Conservation (phyloP, 202 grass and related monocot genomes). For the Zizania palustris region DNA sequence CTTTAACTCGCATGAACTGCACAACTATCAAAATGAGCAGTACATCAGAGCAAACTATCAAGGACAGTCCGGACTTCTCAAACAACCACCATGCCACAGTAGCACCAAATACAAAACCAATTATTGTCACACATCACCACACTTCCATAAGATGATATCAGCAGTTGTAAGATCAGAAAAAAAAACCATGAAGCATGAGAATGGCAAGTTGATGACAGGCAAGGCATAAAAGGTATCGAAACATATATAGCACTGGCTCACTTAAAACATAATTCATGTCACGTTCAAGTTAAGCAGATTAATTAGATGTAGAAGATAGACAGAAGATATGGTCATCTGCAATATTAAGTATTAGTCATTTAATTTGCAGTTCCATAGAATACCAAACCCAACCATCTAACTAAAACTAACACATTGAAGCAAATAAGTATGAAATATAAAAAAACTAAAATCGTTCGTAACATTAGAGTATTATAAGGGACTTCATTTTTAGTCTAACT, state of each 20-base stretch:
- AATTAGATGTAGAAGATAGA: slow-evolving; percentile 23
- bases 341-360: background rate
- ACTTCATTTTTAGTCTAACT: background rate
- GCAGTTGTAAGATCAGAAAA: slow-evolving; percentile 67
- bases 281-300: slow-evolving; percentile 12
- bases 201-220: background rate
- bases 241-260: background rate
- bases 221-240: slow-evolving; percentile 12
- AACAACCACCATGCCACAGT: slow-evolving; percentile 86
- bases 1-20: slow-evolving; percentile 68
- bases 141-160: slow-evolving; percentile 94
- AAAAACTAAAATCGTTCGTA: background rate
- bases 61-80: slow-evolving; percentile 85
- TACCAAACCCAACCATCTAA: background rate
- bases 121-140: slow-evolving; percentile 53
- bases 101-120: slow-evolving; percentile 66
- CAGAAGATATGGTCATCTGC: background rate
- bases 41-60: slow-evolving; percentile 90
- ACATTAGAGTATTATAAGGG: background rate
- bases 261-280: slow-evolving; percentile 21
- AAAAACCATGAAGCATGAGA: slow-evolving; percentile 26
- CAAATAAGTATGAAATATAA: background rate
- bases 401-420: background rate
- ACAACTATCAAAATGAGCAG: slow-evolving; percentile 79
- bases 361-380: slow-evolving; percentile 16